Base-by-base conservation (phyloP, 495 filamentous ascomycete genomes). In the Penicillium chermesinum region DNA sequence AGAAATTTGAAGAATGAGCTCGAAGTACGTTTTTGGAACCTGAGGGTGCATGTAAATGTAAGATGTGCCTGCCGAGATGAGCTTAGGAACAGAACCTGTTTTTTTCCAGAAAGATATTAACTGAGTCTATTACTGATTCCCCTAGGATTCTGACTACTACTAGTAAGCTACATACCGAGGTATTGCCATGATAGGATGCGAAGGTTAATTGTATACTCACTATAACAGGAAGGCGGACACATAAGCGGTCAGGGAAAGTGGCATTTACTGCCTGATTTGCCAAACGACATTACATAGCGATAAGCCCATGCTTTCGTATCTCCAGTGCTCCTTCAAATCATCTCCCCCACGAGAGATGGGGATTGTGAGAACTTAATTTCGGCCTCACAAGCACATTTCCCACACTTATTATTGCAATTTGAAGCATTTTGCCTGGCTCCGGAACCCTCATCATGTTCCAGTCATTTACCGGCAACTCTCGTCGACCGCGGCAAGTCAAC, bases 401-500 rank as follows among this genome's bases (percentile, higher is more conserved):
- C n/a, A n/a, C n/a, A n/a, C n/a, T n/a, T n/a, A n/a, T n/a, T 30
- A 30, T 30, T 30, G 25, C 25, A n/a, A n/a, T n/a, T n/a, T n/a
- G n/a, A n/a, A n/a, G n/a, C n/a, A n/a, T 10, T 30, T 10, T 30
- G 10, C 25, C 10, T 34, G 53, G 50, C 44, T 52, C 50, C 44
- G 43, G 49, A 20, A 43, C 41, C 50, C 19, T 41, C 55, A 56
- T 46, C 46, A 97, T 97, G 91, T 95, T 91, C 66, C 83, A 83
- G 46, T 86, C 84, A 33, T 98, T 98, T 68, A 91, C 87, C 20
- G 93, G 93, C 47, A 87, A 65, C 71, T 85, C 90, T 55, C 83
- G 89, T 55, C 86, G 85, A 46, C 84, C 83, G 41, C 85, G 93
- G 44, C 88, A 95, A 63, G 89, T 98, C 54, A 95, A 98, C 65